These are phyloP conservation scores for Rhodotorula kratochvilovae DNA, from an alignment of 768 basidiomycete genomes.

Conservation along the genomic window DNA sequence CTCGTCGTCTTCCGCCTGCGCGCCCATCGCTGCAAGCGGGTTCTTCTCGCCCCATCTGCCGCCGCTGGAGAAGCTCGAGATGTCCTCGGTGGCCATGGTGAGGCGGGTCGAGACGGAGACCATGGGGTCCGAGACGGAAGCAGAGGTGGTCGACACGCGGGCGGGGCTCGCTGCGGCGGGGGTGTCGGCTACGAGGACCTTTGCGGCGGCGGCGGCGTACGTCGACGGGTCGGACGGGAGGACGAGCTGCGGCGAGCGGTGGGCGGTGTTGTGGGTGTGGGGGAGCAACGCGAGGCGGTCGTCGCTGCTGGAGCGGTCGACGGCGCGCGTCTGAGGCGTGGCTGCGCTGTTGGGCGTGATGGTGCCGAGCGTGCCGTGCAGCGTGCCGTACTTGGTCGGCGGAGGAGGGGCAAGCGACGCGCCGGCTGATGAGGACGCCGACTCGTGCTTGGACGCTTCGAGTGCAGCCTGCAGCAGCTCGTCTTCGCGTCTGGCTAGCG, in stretches of 20 bases:
- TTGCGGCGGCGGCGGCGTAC: background rate
- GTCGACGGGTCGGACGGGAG: background rate
- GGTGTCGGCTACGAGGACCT: background rate
- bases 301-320: background rate
- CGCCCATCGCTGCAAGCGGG: background rate
- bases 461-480: background rate
- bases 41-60: background rate
- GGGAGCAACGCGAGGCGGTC: background rate
- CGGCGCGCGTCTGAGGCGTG: background rate
- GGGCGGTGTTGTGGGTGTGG: background rate
- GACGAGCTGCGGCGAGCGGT: background rate
- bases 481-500: background rate
- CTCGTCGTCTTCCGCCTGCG: background rate
- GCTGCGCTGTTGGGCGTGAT: background rate
- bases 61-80: background rate
- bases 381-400: constrained; percentile 1
- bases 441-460: background rate
- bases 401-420: background rate
- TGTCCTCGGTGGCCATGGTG: background rate
- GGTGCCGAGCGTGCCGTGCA: constrained; percentile 15
- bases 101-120: constrained; percentile 3
- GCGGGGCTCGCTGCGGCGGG: background rate
- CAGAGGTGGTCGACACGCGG: background rate
- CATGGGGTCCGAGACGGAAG: background rate
- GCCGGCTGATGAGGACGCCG: background rate